Evolutionary conservation across 2,329 filamentous ascomycete genomes (phyloP), one percentile per base, ranked within the genome.

Genomic region (Trichoderma asperellum): DNA sequence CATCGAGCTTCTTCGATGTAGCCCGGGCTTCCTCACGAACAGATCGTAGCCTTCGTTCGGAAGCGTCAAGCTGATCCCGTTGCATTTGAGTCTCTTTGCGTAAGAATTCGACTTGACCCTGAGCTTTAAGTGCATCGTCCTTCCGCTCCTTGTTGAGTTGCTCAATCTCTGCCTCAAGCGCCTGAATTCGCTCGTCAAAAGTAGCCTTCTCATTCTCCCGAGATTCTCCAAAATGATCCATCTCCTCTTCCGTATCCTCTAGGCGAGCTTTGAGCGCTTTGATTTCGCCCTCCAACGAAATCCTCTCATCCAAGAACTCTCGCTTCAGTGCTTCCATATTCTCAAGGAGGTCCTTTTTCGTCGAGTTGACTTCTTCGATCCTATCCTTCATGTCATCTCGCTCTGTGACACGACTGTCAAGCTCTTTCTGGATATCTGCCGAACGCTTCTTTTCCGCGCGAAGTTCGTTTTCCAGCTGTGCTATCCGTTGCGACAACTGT

Each of bases 281-380:
- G 69, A 96, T 89, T 77, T 98, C 94, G 18, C 88, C 85, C 74
- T 97, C 92, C 0, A 98, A 84, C 11, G 90, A 91, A 75, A 92
- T 93, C 49, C 96, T 89, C 79, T 98, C 95, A 61, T 90, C 89
- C 43, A 92, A 85, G 73, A 97, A 97, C 76, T 98, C 96, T 32
- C 89, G 89, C 79, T 97, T 93, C 73, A 96, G 88, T 14, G 94
- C 91, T 76, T 98, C 94, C 82, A 99, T 93, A 76, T 99, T 99
- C 73, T 93, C 91, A 81, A 99, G 89, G 11, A 99, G 87, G 78
- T 98, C 96, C 74, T 92, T 92, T 79, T 99, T 99, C 0, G 92
- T 97, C 2, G 93, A 94, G 74, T 96, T 93, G 6, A 89, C 92
- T 78, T 98, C 95, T 72, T 96, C 89, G 71, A 97, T 87, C 74